phyloP scores from a whole-genome alignment of 2,329 filamentous ascomycete genomes.

The Tolypocladium endophyticum region DNA sequence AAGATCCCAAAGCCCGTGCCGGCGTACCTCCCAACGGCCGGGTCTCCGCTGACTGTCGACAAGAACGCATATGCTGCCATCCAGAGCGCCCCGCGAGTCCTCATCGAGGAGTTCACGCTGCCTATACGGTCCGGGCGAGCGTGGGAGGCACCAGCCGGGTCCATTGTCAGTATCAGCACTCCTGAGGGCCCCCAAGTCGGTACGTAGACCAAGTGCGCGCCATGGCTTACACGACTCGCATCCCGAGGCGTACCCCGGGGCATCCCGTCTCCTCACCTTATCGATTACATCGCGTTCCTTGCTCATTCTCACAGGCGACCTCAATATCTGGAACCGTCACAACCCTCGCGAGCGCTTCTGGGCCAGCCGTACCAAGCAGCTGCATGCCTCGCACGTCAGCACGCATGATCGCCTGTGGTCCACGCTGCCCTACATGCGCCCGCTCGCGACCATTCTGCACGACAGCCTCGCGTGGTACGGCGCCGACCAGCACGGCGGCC shows the following conservation, averaged over 20 bases:
- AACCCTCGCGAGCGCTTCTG: constrained; percentile 77
- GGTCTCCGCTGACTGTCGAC: constrained; percentile 33
- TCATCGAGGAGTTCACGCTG: constrained; percentile 46
- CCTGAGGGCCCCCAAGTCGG: constrained; percentile 68
- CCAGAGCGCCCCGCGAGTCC: constrained; percentile 31
- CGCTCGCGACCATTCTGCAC: constrained; percentile 57
- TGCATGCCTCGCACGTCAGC: constrained; percentile 65
- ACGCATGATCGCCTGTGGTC: constrained; percentile 69
- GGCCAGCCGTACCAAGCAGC: constrained; percentile 67
- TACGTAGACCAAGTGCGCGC: constrained; percentile 14
- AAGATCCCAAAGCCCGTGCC: constrained; percentile 36
- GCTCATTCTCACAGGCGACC: constrained; percentile 41
- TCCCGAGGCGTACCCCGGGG: neutral
- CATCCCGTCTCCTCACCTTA: neutral
- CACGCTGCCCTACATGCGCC: constrained; percentile 64
- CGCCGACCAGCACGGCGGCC: constrained; percentile 50
- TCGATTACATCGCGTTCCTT: no score
- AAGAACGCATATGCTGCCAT: constrained; percentile 49
- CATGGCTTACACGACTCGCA: neutral
- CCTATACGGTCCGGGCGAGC: constrained; percentile 65
- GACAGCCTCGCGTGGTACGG: constrained; percentile 58
- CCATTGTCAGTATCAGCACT: constrained; percentile 63
- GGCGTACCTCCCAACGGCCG: constrained; percentile 33
- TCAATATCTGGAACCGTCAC: constrained; percentile 70
- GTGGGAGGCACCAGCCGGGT: constrained; percentile 59